Conservation (phyloP, 345 rosid species). For the Arabidopsis arenosa region DNA sequence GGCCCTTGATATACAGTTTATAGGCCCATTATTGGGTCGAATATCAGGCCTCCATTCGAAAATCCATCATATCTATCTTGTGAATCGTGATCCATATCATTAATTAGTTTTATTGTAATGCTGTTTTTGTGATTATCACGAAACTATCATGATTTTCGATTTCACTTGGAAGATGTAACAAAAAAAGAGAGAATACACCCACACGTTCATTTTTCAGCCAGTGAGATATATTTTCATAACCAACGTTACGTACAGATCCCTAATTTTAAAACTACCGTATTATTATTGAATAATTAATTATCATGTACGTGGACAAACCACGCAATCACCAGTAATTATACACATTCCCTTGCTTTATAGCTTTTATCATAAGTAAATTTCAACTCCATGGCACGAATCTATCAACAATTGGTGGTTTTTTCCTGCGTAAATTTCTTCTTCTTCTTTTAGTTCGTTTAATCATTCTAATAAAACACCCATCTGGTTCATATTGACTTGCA, state of each 20-base stretch:
- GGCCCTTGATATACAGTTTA: conserved; percentile 9
- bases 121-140: conserved; percentile 7
- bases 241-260: background rate
- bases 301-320: conserved; percentile 29
- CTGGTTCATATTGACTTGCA: conserved; percentile 26
- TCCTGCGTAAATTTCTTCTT: background rate
- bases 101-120: background rate
- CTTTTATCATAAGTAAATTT: conserved; percentile 16
- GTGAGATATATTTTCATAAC: background rate
- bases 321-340: conserved; percentile 28
- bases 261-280: conserved; percentile 8
- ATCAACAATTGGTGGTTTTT: conserved; percentile 6
- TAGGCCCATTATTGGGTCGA: conserved; percentile 18
- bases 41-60: background rate
- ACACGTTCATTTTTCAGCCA: conserved; percentile 32
- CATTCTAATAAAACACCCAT: conserved; percentile 16
- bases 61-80: background rate
- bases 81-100: too few species aligned
- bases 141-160: conserved; percentile 7
- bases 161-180: conserved; percentile 17
- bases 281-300: conserved; percentile 1
- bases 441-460: conserved; percentile 3
- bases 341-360: conserved; percentile 27
- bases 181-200: conserved; percentile 13
- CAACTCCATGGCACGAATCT: conserved; percentile 20